Conservation (phyloP, 805 yeast species). For the Sungouiella blattae region DNA sequence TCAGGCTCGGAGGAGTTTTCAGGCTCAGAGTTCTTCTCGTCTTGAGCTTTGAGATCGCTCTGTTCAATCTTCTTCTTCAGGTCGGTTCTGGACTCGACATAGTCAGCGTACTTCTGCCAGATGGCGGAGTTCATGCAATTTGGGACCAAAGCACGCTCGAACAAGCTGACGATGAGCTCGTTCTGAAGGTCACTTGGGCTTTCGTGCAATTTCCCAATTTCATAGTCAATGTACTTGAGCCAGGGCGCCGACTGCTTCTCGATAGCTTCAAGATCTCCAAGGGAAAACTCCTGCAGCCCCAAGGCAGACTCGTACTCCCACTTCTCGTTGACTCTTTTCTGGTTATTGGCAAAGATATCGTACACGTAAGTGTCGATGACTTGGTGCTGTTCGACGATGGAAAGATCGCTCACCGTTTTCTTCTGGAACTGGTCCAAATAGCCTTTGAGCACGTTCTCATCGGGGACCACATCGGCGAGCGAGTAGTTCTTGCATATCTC, state of each 20-base stretch:
- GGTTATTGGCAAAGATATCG: slow-evolving; percentile 44
- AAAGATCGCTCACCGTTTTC: slow-evolving; percentile 21
- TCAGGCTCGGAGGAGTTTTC: slow-evolving; percentile 20
- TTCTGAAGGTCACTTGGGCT: not conserved
- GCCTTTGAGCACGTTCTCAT: slow-evolving; percentile 12
- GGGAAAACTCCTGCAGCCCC: slow-evolving; percentile 53
- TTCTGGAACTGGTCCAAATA: slow-evolving; percentile 22
- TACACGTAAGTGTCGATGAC: slow-evolving; percentile 44
- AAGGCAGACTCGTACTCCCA: slow-evolving; percentile 75
- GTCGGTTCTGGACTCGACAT: slow-evolving; percentile 28
- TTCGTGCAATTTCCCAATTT: slow-evolving; percentile 23
- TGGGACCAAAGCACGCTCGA: slow-evolving; percentile 73
- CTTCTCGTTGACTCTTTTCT: slow-evolving; percentile 49
- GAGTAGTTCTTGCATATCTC: slow-evolving; percentile 33
- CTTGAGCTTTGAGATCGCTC: no score
- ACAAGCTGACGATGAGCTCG: slow-evolving; percentile 42
- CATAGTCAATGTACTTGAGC: slow-evolving; percentile 59
- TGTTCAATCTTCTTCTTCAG: no score
- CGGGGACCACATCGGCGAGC: slow-evolving; percentile 24
- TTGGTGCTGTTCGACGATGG: slow-evolving; percentile 37
- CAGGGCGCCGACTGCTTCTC: slow-evolving; percentile 50
- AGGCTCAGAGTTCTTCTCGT: no score
- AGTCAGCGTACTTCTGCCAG: slow-evolving; percentile 69
- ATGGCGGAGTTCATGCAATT: slow-evolving; percentile 54
- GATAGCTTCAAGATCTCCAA: slow-evolving; percentile 31